phyloP scores from a whole-genome alignment of 495 filamentous ascomycete species.

The Geoglossum glabrum region DNA sequence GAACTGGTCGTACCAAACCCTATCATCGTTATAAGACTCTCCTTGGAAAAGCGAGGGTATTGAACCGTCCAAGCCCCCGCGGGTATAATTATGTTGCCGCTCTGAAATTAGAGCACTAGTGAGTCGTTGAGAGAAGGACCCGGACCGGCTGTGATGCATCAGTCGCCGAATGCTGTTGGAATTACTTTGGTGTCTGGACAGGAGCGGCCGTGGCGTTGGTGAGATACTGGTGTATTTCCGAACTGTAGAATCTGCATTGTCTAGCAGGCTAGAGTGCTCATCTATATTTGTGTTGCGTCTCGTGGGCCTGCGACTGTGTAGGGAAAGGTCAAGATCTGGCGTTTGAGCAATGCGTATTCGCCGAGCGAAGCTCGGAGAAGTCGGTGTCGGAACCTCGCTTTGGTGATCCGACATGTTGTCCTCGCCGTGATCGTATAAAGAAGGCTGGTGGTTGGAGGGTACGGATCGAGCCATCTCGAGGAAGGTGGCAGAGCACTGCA shows the following conservation, averaged over 20 bases:
- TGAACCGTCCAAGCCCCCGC: conserved; percentile 9
- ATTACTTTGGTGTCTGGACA: conserved; percentile 3
- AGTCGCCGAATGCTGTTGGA: background rate
- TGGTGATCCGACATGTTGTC: background rate
- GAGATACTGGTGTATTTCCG: conserved; percentile 7
- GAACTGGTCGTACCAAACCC: conserved; percentile 98
- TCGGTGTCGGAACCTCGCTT: conserved; percentile 1
- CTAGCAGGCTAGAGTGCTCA: conserved; percentile 14
- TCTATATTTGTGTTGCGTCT: conserved; percentile 7
- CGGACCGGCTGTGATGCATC: conserved; percentile 4
- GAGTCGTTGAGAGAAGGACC: conserved; percentile 5
- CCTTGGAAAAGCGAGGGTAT: conserved; percentile 12
- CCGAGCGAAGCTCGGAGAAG: conserved; percentile 5
- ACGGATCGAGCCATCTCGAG: background rate
- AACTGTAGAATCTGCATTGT: background rate
- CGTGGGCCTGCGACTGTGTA: conserved; percentile 5
- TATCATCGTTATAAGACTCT: conserved; percentile 36
- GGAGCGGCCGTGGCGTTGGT: conserved; percentile 8
- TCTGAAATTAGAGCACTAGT: conserved; percentile 4
- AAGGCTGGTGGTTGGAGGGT: background rate
- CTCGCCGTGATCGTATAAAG: background rate
- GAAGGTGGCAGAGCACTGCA: background rate
- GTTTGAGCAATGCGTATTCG: conserved; percentile 7
- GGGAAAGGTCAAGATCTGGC: conserved; percentile 15
- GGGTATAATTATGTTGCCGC: conserved; percentile 5